Percentiles rank a stretch among this genome's conserved stretches.
Conservation (phyloP, 2,329 filamentous ascomycete genomes). For the Penicillium janthinellum region DNA sequence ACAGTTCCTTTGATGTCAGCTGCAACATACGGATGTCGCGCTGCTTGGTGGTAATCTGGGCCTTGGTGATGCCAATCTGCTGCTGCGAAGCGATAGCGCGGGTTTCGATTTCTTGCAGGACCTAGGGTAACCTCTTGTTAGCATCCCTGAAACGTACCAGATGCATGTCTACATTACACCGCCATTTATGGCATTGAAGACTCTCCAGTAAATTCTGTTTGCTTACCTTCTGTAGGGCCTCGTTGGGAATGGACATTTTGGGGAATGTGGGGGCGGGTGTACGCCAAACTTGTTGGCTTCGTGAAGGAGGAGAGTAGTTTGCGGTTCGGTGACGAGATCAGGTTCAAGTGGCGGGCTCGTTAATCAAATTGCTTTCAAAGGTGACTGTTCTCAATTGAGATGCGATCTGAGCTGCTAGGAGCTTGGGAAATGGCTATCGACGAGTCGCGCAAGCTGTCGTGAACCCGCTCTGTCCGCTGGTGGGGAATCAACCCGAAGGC, state of each 20-base stretch:
- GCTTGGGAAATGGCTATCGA: neutral
- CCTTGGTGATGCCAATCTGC: constrained; percentile 82
- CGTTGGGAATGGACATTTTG: constrained; percentile 89
- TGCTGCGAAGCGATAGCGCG: constrained; percentile 88
- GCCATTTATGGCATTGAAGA: neutral
- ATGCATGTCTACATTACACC: neutral
- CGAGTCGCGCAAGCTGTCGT: neutral
- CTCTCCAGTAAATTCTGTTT: neutral
- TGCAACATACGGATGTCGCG: constrained; percentile 86
- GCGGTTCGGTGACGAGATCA: neutral
- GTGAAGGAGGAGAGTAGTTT: constrained; percentile 3
- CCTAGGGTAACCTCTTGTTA: constrained; percentile 52
- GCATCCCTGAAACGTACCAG: neutral
- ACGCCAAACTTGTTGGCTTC: constrained; percentile 7
- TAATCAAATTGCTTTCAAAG: neutral
- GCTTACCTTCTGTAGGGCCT: constrained; percentile 86
- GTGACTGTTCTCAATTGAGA: neutral
- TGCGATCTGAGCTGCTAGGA: neutral
- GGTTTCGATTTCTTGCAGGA: constrained; percentile 90
- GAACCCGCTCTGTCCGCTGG: neutral
- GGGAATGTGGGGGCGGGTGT: neutral
- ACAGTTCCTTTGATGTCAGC: constrained; percentile 80
- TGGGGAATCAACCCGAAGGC: neutral
- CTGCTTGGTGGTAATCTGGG: constrained; percentile 82
- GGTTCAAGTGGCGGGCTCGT: neutral